Conservation (phyloP, 2,329 filamentous ascomycete genomes). For the Camillea tinctor region DNA sequence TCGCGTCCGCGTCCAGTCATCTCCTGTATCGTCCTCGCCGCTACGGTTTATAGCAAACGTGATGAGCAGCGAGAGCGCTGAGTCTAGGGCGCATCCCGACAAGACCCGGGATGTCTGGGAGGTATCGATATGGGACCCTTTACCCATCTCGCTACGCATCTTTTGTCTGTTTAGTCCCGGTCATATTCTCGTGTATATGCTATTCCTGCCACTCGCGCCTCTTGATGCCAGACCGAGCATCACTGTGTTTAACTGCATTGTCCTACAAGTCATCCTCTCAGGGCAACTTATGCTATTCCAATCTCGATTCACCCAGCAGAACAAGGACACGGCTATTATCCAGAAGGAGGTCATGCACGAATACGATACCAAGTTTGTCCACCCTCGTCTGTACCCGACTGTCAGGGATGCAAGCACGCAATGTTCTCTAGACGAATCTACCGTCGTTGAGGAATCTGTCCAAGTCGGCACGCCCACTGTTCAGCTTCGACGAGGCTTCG, state of each 20-base stretch:
- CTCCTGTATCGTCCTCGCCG: constrained; percentile 74
- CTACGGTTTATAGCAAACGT: constrained; percentile 70
- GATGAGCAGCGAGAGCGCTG: constrained; percentile 68
- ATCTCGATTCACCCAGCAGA: constrained; percentile 75
- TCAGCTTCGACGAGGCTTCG: constrained; percentile 72
- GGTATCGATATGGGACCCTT: constrained; percentile 87
- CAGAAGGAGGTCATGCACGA: constrained; percentile 92
- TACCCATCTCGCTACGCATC: constrained; percentile 76
- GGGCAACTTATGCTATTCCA: constrained; percentile 73
- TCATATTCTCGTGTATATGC: constrained; percentile 86
- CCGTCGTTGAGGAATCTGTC: constrained; percentile 44
- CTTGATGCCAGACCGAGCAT: constrained; percentile 81
- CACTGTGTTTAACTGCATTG: constrained; percentile 78
- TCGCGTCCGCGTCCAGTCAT: constrained; percentile 84
- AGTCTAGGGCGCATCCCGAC: constrained; percentile 81
- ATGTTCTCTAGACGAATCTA: constrained; percentile 52
- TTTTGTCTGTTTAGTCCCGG: constrained; percentile 92
- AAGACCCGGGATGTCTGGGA: constrained; percentile 90
- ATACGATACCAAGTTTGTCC: constrained; percentile 94
- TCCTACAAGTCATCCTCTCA: constrained; percentile 73
- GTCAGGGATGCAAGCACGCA: constrained; percentile 80
- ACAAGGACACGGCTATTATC: constrained; percentile 79
- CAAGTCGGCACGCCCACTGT: constrained; percentile 54
- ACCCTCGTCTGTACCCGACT: constrained; percentile 79
- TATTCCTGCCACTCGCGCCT: constrained; percentile 76